Evolutionary conservation across 2,329 filamentous ascomycete species (phyloP).

Genomic region (Penicillium olsonii): DNA sequence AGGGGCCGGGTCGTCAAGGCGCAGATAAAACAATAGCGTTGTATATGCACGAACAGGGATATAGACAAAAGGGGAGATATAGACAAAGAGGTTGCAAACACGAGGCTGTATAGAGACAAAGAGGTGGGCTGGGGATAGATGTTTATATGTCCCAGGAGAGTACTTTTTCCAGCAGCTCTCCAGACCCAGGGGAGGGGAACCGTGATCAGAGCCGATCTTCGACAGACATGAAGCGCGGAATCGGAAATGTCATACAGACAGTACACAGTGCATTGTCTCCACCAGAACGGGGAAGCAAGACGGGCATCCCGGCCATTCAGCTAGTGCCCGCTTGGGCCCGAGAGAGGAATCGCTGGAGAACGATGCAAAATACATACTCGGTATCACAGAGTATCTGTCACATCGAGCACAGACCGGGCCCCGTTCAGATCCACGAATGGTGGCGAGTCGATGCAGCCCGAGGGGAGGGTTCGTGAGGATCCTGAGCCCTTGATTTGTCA

Average conservation of each 20-base stretch:
- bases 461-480: constrained; percentile 24
- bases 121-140: constrained; percentile 31
- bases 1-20: constrained; percentile 3
- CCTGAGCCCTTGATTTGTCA: constrained; percentile 39
- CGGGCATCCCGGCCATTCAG: constrained; percentile 15
- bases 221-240: constrained; percentile 21
- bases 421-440: constrained; percentile 35
- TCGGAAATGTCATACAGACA: constrained; percentile 28
- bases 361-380: constrained; percentile 10
- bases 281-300: constrained; percentile 24
- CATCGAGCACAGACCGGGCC: constrained; percentile 31
- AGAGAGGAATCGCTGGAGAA: constrained; percentile 13
- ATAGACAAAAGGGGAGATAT: constrained; percentile 13
- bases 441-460: constrained; percentile 22
- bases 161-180: constrained; percentile 19
- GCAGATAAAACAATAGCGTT: constrained; percentile 14
- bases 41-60: constrained; percentile 22
- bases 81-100: constrained; percentile 25
- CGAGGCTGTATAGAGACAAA: constrained; percentile 28
- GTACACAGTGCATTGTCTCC: constrained; percentile 16
- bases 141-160: constrained; percentile 34
- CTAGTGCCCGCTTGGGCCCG: constrained; percentile 12
- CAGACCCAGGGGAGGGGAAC: constrained; percentile 29
- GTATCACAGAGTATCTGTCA: constrained; percentile 33
- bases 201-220: constrained; percentile 23